Evolutionary conservation across 495 filamentous ascomycete species (phyloP).

Genomic region (Tuber aestivum): DNA sequence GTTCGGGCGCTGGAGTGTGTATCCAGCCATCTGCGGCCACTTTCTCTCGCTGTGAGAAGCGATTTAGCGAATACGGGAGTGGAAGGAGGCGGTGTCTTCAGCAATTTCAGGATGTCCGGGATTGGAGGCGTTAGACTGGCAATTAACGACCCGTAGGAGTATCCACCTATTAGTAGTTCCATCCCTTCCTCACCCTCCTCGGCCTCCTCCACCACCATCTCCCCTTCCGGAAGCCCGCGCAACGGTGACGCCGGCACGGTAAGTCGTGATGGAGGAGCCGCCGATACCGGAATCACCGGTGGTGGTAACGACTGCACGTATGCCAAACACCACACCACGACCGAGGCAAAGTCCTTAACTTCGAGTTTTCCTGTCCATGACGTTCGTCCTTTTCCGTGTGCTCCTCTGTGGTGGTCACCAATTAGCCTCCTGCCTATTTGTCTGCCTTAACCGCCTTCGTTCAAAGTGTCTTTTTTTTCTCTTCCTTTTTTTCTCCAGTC

Average conservation of each 20-base stretch:
- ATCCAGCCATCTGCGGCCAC: slow-evolving; percentile 30
- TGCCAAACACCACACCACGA: slow-evolving; percentile 52
- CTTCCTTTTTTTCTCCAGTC: slow-evolving; percentile 3
- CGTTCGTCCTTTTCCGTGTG: slow-evolving; percentile 64
- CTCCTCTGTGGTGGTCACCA: slow-evolving; percentile 56
- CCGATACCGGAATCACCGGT: not conserved
- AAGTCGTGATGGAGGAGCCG: slow-evolving; percentile 24
- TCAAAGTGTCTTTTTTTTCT: not conserved
- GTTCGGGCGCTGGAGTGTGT: slow-evolving; percentile 28
- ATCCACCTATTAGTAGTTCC: slow-evolving; percentile 64
- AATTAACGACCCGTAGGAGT: slow-evolving; percentile 87
- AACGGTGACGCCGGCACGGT: not conserved
- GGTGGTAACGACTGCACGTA: slow-evolving; percentile 21
- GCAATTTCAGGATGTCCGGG: slow-evolving; percentile 54
- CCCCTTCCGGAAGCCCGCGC: not conserved
- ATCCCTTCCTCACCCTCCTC: slow-evolving; percentile 16
- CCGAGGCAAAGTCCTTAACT: slow-evolving; percentile 69
- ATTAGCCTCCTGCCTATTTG: slow-evolving; percentile 5
- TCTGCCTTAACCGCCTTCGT: not conserved
- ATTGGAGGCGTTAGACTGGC: slow-evolving; percentile 63
- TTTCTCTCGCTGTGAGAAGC: slow-evolving; percentile 23
- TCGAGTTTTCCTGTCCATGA: slow-evolving; percentile 82
- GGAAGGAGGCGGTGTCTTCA: slow-evolving; percentile 50
- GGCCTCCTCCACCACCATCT: not conserved
- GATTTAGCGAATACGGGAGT: slow-evolving; percentile 46